These are phyloP conservation scores for Orbilia oligospora DNA, from an alignment of 2,329 filamentous ascomycete genomes.

Conservation along the genomic window DNA sequence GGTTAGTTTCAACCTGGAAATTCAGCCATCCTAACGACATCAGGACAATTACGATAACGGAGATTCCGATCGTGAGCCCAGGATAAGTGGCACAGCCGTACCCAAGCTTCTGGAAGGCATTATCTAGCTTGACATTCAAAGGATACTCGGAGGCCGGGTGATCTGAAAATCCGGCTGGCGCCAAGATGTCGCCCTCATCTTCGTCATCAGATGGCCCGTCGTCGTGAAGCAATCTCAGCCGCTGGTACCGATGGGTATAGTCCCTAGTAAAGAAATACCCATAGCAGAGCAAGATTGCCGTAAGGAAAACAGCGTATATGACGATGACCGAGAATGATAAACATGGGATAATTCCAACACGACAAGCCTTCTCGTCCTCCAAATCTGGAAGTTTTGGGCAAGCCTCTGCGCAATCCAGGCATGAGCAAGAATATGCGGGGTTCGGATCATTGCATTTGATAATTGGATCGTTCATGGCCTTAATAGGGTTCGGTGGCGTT, in stretches of 20 bases:
- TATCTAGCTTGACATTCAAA: slow-evolving; percentile 86
- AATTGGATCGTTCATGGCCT: slow-evolving; percentile 77
- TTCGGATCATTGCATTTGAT: slow-evolving; percentile 93
- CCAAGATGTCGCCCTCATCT: slow-evolving; percentile 87
- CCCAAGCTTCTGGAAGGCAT: slow-evolving; percentile 83
- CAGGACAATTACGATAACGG: slow-evolving; percentile 80
- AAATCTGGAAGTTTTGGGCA: slow-evolving; percentile 87
- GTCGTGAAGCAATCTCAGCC: slow-evolving; percentile 89
- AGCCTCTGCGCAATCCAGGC: slow-evolving; percentile 88
- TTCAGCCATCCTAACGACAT: slow-evolving; percentile 89
- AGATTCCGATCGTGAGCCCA: slow-evolving; percentile 82
- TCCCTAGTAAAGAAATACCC: slow-evolving; percentile 56
- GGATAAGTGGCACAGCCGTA: slow-evolving; percentile 86
- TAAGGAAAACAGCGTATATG: slow-evolving; percentile 82
- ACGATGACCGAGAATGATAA: slow-evolving; percentile 93
- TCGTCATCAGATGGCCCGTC: slow-evolving; percentile 89
- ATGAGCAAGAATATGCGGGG: slow-evolving; percentile 87
- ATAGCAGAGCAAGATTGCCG: slow-evolving; percentile 51
- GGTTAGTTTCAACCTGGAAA: slow-evolving; percentile 91
- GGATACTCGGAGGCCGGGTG: slow-evolving; percentile 83
- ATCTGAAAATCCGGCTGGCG: slow-evolving; percentile 81
- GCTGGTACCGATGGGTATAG: slow-evolving; percentile 71
- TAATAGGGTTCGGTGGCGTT: slow-evolving; percentile 75
- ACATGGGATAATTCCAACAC: slow-evolving; percentile 90
- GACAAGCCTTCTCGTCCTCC: slow-evolving; percentile 78